Evolutionary conservation across 495 filamentous ascomycete species (phyloP), one percentile per base, ranked within the genome.

Genomic region (Xylaria sp.): DNA sequence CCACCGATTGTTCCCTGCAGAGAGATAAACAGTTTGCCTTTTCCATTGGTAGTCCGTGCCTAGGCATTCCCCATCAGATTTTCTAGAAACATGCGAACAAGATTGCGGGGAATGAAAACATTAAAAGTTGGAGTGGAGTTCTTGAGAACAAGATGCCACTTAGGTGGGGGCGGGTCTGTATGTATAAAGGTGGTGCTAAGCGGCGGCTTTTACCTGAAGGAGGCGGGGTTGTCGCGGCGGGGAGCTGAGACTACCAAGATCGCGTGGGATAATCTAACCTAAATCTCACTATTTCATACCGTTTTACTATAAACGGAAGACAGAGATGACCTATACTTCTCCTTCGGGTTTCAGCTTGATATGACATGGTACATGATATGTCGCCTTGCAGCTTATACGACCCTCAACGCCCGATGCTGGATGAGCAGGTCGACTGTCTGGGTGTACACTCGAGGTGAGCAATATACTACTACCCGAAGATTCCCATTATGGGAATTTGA

Each of bases 81-180:
- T 5, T 2, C 21, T 1, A 12, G 31, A 2, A 31, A 55, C 48
- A 55, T 17, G 53, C 53, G 31, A 59, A 59, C 19, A 19, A 59
- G 33, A 37, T n/a, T 59, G 57, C 6, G 57, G 57, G 46, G 57
- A 4, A 37, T 4, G 52, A 3, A 37, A 11, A 19, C 31, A n/a
- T n/a, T n/a, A n/a, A 37, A 59, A 37, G 21, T 37, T 59, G 55
- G 55, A 55, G 55, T 53, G 24, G 24, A 37, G 7, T 37, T 26
- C 21, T n/a, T n/a, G n/a, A 14, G 24, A 12, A n/a, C 5, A 26
- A 29, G 24, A 59, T 19, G 29, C 53, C 53, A 58, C 26, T 55
- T 48, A 57, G 26, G 52, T 57, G 53, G 53, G 53, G 53, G 53
- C 26, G 53, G 53, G 53, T 14, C 29, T 29, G 15, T 46, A 46